Conservation (phyloP, 164 flowering plant species). For the Stephania yunnanensis region DNA sequence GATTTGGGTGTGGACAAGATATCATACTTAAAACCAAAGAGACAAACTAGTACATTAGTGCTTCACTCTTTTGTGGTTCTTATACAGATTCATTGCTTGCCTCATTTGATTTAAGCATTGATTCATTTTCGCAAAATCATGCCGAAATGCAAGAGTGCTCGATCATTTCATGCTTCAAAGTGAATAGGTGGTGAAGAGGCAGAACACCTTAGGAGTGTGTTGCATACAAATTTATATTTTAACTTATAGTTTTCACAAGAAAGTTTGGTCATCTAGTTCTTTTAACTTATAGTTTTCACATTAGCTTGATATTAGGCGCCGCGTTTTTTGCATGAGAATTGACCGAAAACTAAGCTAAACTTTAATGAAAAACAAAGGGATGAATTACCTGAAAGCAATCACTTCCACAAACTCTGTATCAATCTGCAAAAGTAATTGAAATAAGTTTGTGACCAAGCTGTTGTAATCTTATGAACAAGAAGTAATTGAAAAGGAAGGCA, state of each 20-base stretch:
- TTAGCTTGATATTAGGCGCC: not conserved
- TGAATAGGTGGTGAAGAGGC: not conserved
- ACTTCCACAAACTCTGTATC: slow-evolving; percentile 85
- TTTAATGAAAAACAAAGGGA: not conserved
- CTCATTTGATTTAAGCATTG: too few species aligned
- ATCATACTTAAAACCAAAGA: too few species aligned
- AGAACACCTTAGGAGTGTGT: not conserved
- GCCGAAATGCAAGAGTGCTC: too few species aligned
- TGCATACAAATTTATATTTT: not conserved
- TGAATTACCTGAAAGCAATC: slow-evolving; percentile 72
- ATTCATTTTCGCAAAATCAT: too few species aligned
- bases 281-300: not conserved
- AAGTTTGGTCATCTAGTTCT: not conserved
- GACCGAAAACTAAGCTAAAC: not conserved
- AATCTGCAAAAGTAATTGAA: slow-evolving; percentile 39
- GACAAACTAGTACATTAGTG: too few species aligned
- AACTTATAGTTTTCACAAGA: not conserved
- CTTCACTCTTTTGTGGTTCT: too few species aligned
- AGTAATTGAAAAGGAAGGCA: not conserved
- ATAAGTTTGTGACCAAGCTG: not conserved
- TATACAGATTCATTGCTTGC: too few species aligned
- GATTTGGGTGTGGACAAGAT: too few species aligned
- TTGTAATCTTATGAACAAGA: slow-evolving; percentile 2
- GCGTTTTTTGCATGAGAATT: not conserved
- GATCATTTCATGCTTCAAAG: too few species aligned